Conservation (phyloP, 495 filamentous ascomycete species). For the Eremomyces bilateralis region DNA sequence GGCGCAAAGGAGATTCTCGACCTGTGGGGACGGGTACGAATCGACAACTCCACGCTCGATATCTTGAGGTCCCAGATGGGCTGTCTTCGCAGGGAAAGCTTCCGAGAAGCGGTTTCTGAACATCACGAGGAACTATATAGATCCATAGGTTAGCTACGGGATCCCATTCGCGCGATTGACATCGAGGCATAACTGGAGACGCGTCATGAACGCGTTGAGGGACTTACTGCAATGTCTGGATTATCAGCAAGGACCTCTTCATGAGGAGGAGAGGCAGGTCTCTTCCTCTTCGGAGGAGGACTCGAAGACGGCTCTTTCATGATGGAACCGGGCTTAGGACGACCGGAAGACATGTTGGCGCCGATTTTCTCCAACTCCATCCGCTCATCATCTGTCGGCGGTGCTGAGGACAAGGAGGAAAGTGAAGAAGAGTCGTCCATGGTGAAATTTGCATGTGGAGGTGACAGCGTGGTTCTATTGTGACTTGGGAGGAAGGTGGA, state of each 20-base stretch:
- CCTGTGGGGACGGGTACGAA: conserved; percentile 52
- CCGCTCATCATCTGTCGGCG: conserved; percentile 13
- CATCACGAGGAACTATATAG: conserved; percentile 78
- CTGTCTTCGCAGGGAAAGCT: conserved; percentile 62
- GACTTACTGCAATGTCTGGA: conserved; percentile 65
- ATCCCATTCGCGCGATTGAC: no score
- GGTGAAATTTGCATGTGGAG: no score
- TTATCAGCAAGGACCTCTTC: conserved; percentile 78
- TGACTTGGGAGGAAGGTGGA: background rate
- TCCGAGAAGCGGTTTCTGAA: conserved; percentile 86
- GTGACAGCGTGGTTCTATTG: no score
- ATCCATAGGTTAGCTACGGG: no score
- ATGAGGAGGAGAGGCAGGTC: conserved; percentile 67
- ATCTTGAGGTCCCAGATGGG: conserved; percentile 86
- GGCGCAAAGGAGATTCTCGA: conserved; percentile 76
- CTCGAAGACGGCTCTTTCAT: conserved; percentile 23
- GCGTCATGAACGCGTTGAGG: conserved; percentile 13
- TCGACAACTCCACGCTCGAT: conserved; percentile 72
- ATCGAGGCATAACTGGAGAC: no score
- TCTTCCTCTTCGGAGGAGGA: conserved; percentile 46
- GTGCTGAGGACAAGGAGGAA: conserved; percentile 11
- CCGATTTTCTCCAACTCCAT: background rate
- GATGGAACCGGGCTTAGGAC: background rate
- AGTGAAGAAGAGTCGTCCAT: conserved; percentile 11
- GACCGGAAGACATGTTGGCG: conserved; percentile 1